Evolutionary conservation across 1,284 basidiomycete species (phyloP).

Genomic region (Cutaneotrichosporon sp.): DNA sequence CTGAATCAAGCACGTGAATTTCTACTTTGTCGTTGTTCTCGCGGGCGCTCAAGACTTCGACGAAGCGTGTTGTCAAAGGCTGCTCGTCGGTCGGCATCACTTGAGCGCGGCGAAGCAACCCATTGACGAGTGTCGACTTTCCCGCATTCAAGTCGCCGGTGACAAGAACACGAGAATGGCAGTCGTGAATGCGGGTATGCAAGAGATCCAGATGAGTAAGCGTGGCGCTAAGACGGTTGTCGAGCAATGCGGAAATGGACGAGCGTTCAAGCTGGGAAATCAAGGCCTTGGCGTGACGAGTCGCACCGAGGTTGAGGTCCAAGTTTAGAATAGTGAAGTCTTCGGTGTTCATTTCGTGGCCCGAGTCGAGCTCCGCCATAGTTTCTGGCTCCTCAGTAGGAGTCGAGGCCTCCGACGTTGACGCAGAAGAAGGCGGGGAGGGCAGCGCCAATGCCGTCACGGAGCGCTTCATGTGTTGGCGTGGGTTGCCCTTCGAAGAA

Average conservation of each 20-base stretch:
- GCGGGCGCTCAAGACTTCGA: constrained; percentile 89
- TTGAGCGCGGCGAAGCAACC: constrained; percentile 70
- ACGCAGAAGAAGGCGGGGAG: neutral
- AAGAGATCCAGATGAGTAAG: constrained; percentile 79
- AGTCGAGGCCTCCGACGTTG: neutral
- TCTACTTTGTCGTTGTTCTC: constrained; percentile 59
- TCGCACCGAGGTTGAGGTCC: constrained; percentile 84
- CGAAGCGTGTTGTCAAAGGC: constrained; percentile 94
- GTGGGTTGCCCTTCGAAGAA: constrained; percentile 48
- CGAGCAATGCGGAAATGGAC: constrained; percentile 86
- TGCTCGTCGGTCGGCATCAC: constrained; percentile 98
- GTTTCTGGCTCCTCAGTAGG: neutral
- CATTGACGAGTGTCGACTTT: constrained; percentile 97
- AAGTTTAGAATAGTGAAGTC: constrained; percentile 83
- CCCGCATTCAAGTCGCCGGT: constrained; percentile 99
- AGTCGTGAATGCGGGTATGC: constrained; percentile 79
- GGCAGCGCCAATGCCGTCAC: constrained; percentile 6
- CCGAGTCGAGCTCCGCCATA: constrained; percentile 49
- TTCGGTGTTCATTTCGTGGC: constrained; percentile 37
- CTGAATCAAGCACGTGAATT: constrained; percentile 50
- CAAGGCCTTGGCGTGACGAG: constrained; percentile 67
- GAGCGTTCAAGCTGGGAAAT: constrained; percentile 87
- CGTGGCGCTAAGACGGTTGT: constrained; percentile 74
- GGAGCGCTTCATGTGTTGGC: constrained; percentile 52
- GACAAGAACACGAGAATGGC: constrained; percentile 91